A percentile compares a stretch with the other conserved stretches of the same genome.
Evolutionary conservation across 192 early-diverging fungal species (phyloP).

Genomic region (Thamnidium elegans): DNA sequence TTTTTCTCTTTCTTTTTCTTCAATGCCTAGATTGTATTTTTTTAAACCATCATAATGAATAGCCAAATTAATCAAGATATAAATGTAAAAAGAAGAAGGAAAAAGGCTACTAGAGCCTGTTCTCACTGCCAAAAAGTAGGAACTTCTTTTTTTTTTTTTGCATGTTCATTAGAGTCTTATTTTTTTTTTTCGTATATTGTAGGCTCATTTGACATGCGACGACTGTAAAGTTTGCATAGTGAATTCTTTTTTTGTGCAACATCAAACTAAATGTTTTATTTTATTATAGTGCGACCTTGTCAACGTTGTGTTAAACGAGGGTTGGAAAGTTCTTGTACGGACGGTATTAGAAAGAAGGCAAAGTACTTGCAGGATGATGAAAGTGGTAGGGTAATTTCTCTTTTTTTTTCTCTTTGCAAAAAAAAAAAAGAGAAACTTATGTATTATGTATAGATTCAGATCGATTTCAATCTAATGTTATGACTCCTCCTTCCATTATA

Average conservation of each 20-base stretch:
- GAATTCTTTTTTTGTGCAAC: too few species aligned
- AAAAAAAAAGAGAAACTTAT: background rate
- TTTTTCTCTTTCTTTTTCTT: background rate
- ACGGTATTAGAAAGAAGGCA: conserved; percentile 85
- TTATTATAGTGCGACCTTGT: conserved; percentile 67
- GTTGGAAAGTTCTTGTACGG: conserved; percentile 66
- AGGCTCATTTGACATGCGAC: conserved; percentile 69
- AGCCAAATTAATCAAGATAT: too few species aligned
- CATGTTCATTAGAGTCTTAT: background rate
- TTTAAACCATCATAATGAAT: too few species aligned
- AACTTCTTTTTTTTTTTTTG: background rate
- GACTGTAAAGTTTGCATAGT: conserved; percentile 43
- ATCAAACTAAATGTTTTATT: background rate
- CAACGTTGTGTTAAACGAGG: conserved; percentile 79
- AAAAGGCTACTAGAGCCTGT: conserved; percentile 40
- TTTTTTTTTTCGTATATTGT: background rate
- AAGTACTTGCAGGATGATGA: conserved; percentile 81
- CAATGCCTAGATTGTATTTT: too few species aligned
- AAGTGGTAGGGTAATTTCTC: conserved; percentile 20
- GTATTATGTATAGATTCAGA: background rate
- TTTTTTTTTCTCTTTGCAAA: background rate
- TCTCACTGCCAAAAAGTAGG: conserved; percentile 61
- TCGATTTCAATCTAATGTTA: background rate
- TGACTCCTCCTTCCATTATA: too few species aligned
- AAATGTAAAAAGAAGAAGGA: background rate